Evolutionary conservation across 352 stramenopile species (phyloP), one percentile per base, ranked within the genome.

Genomic region (Pythium graminicola): DNA sequence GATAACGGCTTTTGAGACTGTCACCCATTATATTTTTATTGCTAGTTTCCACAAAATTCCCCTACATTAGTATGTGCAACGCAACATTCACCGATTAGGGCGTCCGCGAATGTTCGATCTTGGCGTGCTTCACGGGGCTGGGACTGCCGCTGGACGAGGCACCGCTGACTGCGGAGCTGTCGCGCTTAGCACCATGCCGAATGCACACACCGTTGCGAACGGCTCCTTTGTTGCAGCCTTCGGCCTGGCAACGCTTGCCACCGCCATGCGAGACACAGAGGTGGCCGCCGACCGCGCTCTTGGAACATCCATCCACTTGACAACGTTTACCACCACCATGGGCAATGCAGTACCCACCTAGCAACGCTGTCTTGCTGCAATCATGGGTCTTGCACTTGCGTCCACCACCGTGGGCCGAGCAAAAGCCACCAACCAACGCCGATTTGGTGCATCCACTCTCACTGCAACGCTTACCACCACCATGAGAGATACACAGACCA

Each of bases 181-280:
- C 74, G 44, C 76, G 76, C 69, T 87, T 87, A 42, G 76, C 77
- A 32, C 79, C 80, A 41, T 93, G 80, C 51, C 81, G 81, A 62
- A 95, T 93, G 70, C 82, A 93, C n/a, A 90, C 74, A 17, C 82
- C 82, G 52, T 89, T 85, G 38, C 77, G 80, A 13, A 93, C 81
- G 7, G 82, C 83, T 4, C 81, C 76, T 35, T 93, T 93, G 67
- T 73, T 83, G 73, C 81, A 93, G n/a, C 79, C 82, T 10, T 84
- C 65, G 14, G 64, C 59, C 56, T 90, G 72, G 67, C 82, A 90
- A 22, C 82, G 77, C 69, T 88, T 89, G 42, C 82, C 82, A 9
- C 82, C 82, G 36, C 82, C 82, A 50, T 93, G 79, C 20, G 80
- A 77, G 56, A 57, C 50, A 16, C 50, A 57, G 17, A 57, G 50